Evolutionary conservation across 352 stramenopile species (phyloP).

Genomic region (Pythium plurisporium): DNA sequence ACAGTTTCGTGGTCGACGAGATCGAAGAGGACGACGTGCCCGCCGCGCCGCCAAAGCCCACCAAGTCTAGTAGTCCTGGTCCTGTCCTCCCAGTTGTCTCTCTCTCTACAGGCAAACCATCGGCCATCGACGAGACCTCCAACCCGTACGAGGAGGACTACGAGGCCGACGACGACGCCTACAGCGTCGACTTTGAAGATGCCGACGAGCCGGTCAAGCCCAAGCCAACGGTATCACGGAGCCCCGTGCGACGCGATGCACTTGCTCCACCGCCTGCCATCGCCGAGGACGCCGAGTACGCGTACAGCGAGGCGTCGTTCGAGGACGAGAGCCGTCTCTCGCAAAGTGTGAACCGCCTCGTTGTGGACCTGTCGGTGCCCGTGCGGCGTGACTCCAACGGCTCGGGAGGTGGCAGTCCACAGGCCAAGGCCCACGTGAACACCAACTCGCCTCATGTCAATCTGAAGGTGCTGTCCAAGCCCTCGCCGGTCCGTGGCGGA

Average conservation of each 20-base stretch:
- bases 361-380: constrained; percentile 65
- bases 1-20: constrained; percentile 47
- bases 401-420: constrained; percentile 17
- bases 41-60: neutral
- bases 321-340: constrained; percentile 60
- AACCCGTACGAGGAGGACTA: constrained; percentile 31
- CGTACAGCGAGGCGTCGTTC: constrained; percentile 59
- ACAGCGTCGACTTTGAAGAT: constrained; percentile 74
- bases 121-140: constrained; percentile 8
- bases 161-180: constrained; percentile 42
- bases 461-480: constrained; percentile 43
- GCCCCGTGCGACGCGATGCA: constrained; percentile 4
- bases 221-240: neutral
- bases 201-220: constrained; percentile 26
- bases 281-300: constrained; percentile 36
- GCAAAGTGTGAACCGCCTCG: constrained; percentile 34
- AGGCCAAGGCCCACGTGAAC: constrained; percentile 11
- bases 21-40: constrained; percentile 40
- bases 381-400: constrained; percentile 33
- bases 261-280: constrained; percentile 17
- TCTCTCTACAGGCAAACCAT: neutral
- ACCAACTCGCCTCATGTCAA: constrained; percentile 39
- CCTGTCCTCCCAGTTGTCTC: neutral
- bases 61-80: constrained; percentile 17
- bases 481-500: neutral